Percentiles rank a stretch among this genome's conserved stretches.
phyloP scores from a whole-genome alignment of 1,284 basidiomycete species.

The Entoloma clypeatum region DNA sequence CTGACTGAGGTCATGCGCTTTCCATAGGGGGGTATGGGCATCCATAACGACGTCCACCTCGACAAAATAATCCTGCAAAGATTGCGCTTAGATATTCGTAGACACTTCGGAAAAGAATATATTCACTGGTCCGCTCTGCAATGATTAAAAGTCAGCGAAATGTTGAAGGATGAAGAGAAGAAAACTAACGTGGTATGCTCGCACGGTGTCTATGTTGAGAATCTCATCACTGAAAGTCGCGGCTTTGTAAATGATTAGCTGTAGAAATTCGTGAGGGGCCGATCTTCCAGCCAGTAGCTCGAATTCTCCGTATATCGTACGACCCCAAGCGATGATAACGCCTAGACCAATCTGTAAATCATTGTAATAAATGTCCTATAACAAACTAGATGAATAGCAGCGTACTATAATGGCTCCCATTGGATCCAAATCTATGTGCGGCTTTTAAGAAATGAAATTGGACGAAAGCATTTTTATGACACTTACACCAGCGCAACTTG shows the following conservation, averaged over 20 bases:
- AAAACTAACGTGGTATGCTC: conserved; percentile 76
- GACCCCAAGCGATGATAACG: conserved; percentile 79
- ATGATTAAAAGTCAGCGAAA: conserved; percentile 7
- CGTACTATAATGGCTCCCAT: conserved; percentile 74
- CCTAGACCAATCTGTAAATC: conserved; percentile 65
- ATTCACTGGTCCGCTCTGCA: conserved; percentile 64
- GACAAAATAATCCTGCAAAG: conserved; percentile 78
- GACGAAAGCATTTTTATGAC: too few species aligned
- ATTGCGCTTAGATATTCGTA: conserved; percentile 6
- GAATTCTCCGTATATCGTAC: conserved; percentile 80
- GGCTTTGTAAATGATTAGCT: conserved; percentile 90
- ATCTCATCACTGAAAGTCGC: conserved; percentile 87
- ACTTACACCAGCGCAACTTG: conserved; percentile 80
- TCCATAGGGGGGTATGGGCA: conserved; percentile 84
- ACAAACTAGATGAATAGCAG: conserved; percentile 8
- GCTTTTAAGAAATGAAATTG: too few species aligned
- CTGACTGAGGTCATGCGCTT: conserved; percentile 91
- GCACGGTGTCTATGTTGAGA: conserved; percentile 82
- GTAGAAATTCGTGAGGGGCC: conserved; percentile 87
- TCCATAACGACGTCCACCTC: conserved; percentile 96
- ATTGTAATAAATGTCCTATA: conserved; percentile 6
- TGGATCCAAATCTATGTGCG: conserved; percentile 70
- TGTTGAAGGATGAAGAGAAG: conserved; percentile 10
- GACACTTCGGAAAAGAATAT: not conserved
- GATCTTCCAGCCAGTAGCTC: conserved; percentile 87